A percentile compares a stretch with the other conserved stretches of the same genome.
phyloP scores from a whole-genome alignment of 495 filamentous ascomycete genomes.

The Cenococcum geophilum region DNA sequence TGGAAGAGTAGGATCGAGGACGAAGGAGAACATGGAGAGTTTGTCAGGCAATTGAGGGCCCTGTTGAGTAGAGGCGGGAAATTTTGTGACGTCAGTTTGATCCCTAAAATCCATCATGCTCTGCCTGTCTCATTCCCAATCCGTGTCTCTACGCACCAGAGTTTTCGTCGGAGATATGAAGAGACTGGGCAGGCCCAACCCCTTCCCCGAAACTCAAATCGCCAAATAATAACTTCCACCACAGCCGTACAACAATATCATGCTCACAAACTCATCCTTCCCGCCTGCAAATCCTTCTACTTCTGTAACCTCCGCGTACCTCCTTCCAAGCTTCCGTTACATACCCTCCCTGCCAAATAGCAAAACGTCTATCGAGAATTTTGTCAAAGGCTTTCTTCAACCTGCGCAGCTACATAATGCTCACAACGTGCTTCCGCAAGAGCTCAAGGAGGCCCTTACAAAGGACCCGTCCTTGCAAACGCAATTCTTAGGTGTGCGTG shows the following conservation, averaged over 20 bases:
- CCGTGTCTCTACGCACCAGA: too few relatives aligned
- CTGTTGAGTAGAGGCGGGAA: conserved; percentile 59
- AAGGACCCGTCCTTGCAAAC: conserved; percentile 33
- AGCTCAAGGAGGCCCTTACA: conserved; percentile 40
- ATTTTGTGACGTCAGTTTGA: conserved; percentile 61
- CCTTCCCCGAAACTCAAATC: too few relatives aligned
- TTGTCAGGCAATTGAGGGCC: conserved; percentile 65
- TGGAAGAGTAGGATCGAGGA: conserved; percentile 71
- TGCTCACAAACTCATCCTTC: conserved; percentile 67
- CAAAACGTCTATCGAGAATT: conserved; percentile 43
- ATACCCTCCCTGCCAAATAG: conserved; percentile 61
- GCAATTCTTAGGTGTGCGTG: conserved; percentile 42
- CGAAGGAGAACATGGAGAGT: conserved; percentile 51
- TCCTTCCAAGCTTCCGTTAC: conserved; percentile 75
- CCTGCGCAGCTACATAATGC: conserved; percentile 54
- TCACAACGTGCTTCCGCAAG: conserved; percentile 49
- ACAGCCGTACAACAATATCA: conserved; percentile 74
- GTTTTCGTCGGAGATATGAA: too few relatives aligned
- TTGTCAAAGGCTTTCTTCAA: conserved; percentile 54
- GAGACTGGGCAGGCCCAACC: too few relatives aligned
- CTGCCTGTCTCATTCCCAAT: background rate
- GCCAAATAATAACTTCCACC: conserved; percentile 3
- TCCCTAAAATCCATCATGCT: background rate
- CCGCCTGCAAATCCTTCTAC: conserved; percentile 43
- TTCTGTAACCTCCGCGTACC: conserved; percentile 52